Conservation (phyloP, 768 basidiomycete genomes). For the Termitomyces eurrhizus region DNA sequence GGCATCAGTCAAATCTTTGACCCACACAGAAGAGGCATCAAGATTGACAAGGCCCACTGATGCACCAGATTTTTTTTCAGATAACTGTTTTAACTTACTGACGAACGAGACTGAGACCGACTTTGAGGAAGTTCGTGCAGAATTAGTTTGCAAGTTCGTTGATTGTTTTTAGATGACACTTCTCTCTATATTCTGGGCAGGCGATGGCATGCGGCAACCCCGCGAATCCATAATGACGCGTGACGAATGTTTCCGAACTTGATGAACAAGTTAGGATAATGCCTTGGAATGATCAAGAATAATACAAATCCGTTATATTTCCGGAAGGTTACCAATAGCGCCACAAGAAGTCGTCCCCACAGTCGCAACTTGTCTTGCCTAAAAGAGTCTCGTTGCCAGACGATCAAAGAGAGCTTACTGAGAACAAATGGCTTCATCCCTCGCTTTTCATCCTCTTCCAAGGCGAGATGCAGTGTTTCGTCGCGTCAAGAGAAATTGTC, state of each 20-base stretch:
- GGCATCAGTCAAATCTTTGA: slow-evolving; percentile 74
- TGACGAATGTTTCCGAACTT: slow-evolving; percentile 58
- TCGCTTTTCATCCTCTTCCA: slow-evolving; percentile 56
- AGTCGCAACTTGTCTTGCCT: slow-evolving; percentile 62
- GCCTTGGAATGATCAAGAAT: not conserved
- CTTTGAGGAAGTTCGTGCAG: slow-evolving; percentile 94
- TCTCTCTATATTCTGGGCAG: slow-evolving; percentile 72
- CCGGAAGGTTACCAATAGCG: slow-evolving; percentile 73
- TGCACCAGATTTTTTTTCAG: slow-evolving; percentile 50
- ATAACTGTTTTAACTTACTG: too few relatives aligned
- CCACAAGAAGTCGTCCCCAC: slow-evolving; percentile 86
- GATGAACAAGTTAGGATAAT: not conserved
- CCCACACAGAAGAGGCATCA: slow-evolving; percentile 77
- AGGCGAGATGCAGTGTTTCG: slow-evolving; percentile 46
- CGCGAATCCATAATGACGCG: slow-evolving; percentile 77
- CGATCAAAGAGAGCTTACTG: slow-evolving; percentile 40
- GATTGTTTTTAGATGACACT: slow-evolving; percentile 60
- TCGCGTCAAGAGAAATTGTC: slow-evolving; percentile 75
- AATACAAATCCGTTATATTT: slow-evolving; percentile 62
- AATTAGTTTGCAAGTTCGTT: slow-evolving; percentile 76
- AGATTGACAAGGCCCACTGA: slow-evolving; percentile 89
- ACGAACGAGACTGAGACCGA: slow-evolving; percentile 66
- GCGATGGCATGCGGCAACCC: slow-evolving; percentile 85
- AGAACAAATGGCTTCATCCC: slow-evolving; percentile 79
- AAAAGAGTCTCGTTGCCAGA: not conserved